phyloP scores from a whole-genome alignment of 2,329 filamentous ascomycete genomes.

The Juglanconis juglandina region DNA sequence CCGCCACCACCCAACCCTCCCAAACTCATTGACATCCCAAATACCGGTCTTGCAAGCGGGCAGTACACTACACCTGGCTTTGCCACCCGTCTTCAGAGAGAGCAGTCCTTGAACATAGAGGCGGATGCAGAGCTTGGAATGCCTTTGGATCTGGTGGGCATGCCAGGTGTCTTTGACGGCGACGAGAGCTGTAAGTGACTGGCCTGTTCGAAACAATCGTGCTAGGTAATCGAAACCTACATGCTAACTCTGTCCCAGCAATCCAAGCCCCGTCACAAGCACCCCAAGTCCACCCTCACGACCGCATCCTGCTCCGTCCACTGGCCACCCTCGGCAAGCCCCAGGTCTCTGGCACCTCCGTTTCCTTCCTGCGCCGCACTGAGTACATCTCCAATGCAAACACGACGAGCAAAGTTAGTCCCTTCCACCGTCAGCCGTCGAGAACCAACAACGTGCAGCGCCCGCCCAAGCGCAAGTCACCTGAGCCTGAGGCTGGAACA shows the following conservation, averaged over 20 bases:
- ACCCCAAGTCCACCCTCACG: constrained; percentile 74
- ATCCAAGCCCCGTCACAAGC: constrained; percentile 75
- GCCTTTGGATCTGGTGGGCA: constrained; percentile 91
- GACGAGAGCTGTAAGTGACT: constrained; percentile 77
- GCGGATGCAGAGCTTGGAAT: constrained; percentile 97
- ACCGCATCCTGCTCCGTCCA: constrained; percentile 78
- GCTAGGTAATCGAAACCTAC: background rate
- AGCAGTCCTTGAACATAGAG: constrained; percentile 94
- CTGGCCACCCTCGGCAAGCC: constrained; percentile 83
- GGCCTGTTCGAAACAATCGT: background rate
- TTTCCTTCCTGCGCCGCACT: constrained; percentile 91
- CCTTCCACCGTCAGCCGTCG: constrained; percentile 11
- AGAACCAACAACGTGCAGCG: constrained; percentile 31
- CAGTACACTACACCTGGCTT: constrained; percentile 90
- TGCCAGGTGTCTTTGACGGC: constrained; percentile 91
- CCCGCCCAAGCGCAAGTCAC: constrained; percentile 48
- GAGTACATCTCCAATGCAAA: constrained; percentile 73
- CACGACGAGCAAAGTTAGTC: constrained; percentile 15
- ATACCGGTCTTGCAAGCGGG: constrained; percentile 79
- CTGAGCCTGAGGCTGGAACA: constrained; percentile 57
- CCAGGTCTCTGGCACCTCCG: constrained; percentile 69
- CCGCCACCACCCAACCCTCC: constrained; percentile 91
- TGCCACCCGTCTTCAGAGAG: constrained; percentile 80
- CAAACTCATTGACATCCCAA: constrained; percentile 95
- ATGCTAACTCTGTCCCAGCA: constrained; percentile 46